Evolutionary conservation across 768 basidiomycete species (phyloP).

Genomic region (Tylopilus subfusipes): DNA sequence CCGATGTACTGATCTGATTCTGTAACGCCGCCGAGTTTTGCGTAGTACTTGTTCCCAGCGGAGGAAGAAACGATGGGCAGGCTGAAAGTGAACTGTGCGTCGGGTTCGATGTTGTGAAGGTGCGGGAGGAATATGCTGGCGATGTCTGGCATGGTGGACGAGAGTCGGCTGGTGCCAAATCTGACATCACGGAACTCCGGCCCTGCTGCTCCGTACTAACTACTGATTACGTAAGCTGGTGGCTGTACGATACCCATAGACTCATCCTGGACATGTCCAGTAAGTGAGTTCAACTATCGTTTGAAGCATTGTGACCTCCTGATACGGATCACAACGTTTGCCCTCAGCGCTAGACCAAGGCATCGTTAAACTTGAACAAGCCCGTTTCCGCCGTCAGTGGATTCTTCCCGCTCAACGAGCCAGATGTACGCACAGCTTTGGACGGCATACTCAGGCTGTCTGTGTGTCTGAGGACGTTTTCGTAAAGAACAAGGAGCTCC

Average conservation of each 20-base stretch:
- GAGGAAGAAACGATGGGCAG: conserved; percentile 54
- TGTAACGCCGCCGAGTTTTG: conserved; percentile 49
- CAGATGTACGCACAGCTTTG: conserved; percentile 48
- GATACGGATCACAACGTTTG: not conserved
- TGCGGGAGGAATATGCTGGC: conserved; percentile 37
- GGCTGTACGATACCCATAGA: too few relatives aligned
- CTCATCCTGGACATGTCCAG: too few relatives aligned
- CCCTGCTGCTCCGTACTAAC: not conserved
- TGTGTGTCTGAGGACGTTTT: conserved; percentile 30
- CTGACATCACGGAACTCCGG: not conserved
- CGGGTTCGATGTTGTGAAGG: conserved; percentile 49
- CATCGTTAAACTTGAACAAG: conserved; percentile 37
- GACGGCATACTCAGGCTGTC: not conserved
- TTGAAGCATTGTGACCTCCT: not conserved
- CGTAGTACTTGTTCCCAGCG: conserved; percentile 55
- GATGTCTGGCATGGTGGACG: conserved; percentile 17
- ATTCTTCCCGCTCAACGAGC: conserved; percentile 60
- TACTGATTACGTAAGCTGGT: too few relatives aligned
- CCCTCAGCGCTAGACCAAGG: not conserved
- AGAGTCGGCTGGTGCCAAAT: not conserved
- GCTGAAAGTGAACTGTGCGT: conserved; percentile 42
- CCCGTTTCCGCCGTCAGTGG: conserved; percentile 48
- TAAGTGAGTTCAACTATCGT: not conserved
- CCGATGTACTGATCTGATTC: conserved; percentile 66
- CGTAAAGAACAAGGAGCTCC: conserved; percentile 47